Evolutionary conservation across 441 rosid species (phyloP).

Genomic region (Aquilaria agallochum): DNA sequence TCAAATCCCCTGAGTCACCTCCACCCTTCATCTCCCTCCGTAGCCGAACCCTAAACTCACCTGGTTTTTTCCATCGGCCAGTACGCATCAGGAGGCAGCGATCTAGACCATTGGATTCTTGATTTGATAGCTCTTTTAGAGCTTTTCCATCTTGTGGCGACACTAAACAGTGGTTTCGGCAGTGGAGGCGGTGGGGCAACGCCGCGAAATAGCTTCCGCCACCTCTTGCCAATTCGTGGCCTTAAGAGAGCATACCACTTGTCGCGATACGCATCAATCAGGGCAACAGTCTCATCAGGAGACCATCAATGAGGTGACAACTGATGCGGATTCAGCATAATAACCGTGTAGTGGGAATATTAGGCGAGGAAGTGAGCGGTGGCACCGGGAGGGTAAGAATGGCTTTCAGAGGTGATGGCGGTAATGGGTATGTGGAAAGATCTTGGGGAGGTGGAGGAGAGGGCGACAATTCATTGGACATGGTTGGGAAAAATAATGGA

Average conservation of each 20-base stretch:
- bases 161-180: too few relatives aligned
- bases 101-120: too few relatives aligned
- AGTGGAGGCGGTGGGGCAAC: too few relatives aligned
- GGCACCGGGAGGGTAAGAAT: slow-evolving; percentile 24
- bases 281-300: slow-evolving; percentile 73
- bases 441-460: slow-evolving; percentile 17
- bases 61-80: too few relatives aligned
- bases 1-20: too few relatives aligned
- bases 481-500: slow-evolving; percentile 4
- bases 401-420: slow-evolving; percentile 7
- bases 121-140: too few relatives aligned
- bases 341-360: slow-evolving; percentile 58
- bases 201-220: too few relatives aligned
- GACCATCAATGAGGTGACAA: slow-evolving; percentile 87
- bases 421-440: slow-evolving; percentile 16
- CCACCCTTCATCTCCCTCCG: too few relatives aligned
- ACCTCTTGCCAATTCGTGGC: too few relatives aligned
- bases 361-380: slow-evolving; percentile 21
- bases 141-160: too few relatives aligned
- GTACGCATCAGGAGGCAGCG: too few relatives aligned
- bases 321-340: slow-evolving; percentile 20
- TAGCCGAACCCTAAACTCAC: too few relatives aligned
- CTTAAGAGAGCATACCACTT: slow-evolving; percentile 21
- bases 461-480: slow-evolving; percentile 45
- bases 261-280: slow-evolving; percentile 83